phyloP scores from a whole-genome alignment of 192 early-diverging fungal genomes.

The Phlyctochytrium arcticum region DNA sequence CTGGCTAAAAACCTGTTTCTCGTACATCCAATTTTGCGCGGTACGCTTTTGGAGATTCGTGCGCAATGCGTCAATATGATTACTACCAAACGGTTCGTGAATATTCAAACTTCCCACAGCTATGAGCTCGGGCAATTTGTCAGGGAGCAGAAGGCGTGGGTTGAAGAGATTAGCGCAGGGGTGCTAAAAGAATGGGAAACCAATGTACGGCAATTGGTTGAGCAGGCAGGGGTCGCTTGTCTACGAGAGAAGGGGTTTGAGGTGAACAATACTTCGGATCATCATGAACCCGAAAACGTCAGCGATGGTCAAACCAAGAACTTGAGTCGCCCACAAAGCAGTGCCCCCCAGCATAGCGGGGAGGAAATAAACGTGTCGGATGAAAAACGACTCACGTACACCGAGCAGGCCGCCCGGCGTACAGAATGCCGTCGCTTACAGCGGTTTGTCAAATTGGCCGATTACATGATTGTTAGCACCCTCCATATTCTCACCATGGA shows the following conservation, averaged over 20 bases:
- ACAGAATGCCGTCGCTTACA: constrained; percentile 49
- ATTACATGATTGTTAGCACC: constrained; percentile 54
- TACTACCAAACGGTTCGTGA: constrained; percentile 27
- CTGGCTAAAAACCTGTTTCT: constrained; percentile 46
- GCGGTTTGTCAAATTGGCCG: constrained; percentile 55
- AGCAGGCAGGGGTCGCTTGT: constrained; percentile 38
- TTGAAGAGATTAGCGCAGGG: constrained; percentile 24
- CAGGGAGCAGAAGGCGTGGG: constrained; percentile 40
- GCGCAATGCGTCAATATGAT: constrained; percentile 27
- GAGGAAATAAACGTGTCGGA: constrained; percentile 8
- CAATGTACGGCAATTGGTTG: constrained; percentile 33
- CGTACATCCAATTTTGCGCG: constrained; percentile 43
- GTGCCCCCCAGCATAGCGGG: neutral
- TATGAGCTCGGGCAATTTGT: constrained; percentile 48
- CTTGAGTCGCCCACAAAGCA: neutral
- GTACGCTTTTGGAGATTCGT: constrained; percentile 35
- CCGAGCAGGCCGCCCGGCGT: constrained; percentile 56
- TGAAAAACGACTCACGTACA: constrained; percentile 43
- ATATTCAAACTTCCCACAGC: constrained; percentile 25
- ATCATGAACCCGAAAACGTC: neutral
- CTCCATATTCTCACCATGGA: constrained; percentile 47
- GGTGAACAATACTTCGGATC: constrained; percentile 12
- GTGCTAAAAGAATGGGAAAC: constrained; percentile 41
- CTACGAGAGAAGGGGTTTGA: constrained; percentile 50
- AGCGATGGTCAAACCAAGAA: neutral